Evolutionary conservation across 495 filamentous ascomycete species (phyloP), one percentile per base, ranked within the genome.

Genomic region (Aspergillus mulundensis): DNA sequence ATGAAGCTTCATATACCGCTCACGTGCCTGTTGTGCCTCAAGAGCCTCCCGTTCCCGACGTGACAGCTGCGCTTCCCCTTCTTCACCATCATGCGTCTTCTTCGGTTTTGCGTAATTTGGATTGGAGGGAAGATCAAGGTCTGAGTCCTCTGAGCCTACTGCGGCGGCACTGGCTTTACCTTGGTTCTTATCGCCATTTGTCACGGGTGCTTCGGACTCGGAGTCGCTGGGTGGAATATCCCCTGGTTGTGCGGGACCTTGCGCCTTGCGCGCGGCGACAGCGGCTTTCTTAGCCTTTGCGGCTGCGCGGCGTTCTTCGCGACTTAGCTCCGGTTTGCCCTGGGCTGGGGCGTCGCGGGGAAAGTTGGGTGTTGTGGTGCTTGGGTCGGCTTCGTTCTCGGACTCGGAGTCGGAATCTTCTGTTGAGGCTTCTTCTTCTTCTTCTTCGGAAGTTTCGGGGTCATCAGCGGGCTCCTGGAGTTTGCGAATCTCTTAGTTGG

Each of bases 251-350:
- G 89, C 83, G 43, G 80, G 72, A 18, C 77, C 70, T 30, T 81
- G 71, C 57, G 81, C 81, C 66, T 85, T 84, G 50, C 78, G 83
- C n/a, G 84, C 85, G 56, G 88, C 85, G 19, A 91, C 95, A 7
- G 90, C 92, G 59, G 87, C 85, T 72, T 98, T 98, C 67, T 87
- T 88, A 21, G 91, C 90, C 77, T 96, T 96, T 62, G 91, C 90
- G 50, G 87, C 87, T 23, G 86, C 86, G 63, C 85, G 87, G 62
- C 94, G 93, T 66, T 95, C 81, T 68, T 97, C 93, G 64, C 94
- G 90, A 55, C 83, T 91, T 70, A 89, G 66, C 50, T 83, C 81
- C 18, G 19, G 20, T 42, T 42, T 43, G 14, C 45, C 23, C 15
- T 25, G 24, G 21, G 36, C 16, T 11, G 15, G 1, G n/a, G n/a